Conservation (phyloP, 441 rosid species). For the Sinapis alba region DNA sequence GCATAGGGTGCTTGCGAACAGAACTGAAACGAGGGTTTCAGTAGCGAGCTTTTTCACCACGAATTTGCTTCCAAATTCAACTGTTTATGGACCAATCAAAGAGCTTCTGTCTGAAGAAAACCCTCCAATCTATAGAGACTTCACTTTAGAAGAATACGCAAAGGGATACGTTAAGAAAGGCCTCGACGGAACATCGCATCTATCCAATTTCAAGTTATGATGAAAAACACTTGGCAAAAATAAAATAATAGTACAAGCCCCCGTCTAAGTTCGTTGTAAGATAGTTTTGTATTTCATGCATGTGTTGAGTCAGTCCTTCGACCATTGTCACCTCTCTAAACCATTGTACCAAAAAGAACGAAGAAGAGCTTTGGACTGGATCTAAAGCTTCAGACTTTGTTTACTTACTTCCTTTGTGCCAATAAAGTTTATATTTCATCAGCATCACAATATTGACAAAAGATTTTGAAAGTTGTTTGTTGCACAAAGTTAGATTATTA, state of each 20-base stretch:
- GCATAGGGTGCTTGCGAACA: slow-evolving; percentile 59
- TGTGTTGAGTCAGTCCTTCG: not conserved
- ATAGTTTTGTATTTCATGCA: not conserved
- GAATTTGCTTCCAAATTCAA: slow-evolving; percentile 16
- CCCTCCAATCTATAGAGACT: slow-evolving; percentile 54
- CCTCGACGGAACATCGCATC: slow-evolving; percentile 48
- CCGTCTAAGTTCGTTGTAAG: not conserved
- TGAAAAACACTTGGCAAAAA: not conserved
- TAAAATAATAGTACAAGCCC: not conserved
- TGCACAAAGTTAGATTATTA: not conserved
- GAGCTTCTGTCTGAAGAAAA: slow-evolving; percentile 60
- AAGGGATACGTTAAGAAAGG: slow-evolving; percentile 42
- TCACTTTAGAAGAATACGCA: slow-evolving; percentile 41
- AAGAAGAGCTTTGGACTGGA: not conserved
- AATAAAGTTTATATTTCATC: not conserved
- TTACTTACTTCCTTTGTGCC: not conserved
- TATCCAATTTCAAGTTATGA: slow-evolving; percentile 23
- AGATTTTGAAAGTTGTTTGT: not conserved
- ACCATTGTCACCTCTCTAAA: not conserved
- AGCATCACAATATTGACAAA: not conserved
- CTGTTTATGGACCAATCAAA: slow-evolving; percentile 52
- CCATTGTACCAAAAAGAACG: not conserved
- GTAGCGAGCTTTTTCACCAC: slow-evolving; percentile 55
- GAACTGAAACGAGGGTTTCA: slow-evolving; percentile 49
- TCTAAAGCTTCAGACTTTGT: not conserved